Evolutionary conservation across 2,329 filamentous ascomycete species (phyloP).

Genomic region (Basipetospora chlamydospora): DNA sequence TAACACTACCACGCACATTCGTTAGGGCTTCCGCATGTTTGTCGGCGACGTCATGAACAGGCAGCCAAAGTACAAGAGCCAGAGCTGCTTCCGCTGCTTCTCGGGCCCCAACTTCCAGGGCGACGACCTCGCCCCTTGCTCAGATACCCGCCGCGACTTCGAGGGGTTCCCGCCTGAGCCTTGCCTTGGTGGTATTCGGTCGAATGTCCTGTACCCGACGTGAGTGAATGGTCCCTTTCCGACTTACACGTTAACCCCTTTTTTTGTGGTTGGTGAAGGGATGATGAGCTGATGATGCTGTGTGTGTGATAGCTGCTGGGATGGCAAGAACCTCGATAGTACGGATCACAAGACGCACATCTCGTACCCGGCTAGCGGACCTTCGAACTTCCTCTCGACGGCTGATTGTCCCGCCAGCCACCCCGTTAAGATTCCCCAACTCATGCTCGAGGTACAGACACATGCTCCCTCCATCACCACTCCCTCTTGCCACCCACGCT

Average conservation of each 20-base stretch:
- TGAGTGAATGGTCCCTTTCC: slow-evolving; percentile 28
- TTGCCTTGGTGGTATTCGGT: slow-evolving; percentile 27
- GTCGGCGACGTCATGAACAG: slow-evolving; percentile 18
- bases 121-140: slow-evolving; percentile 16
- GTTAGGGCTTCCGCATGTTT: slow-evolving; percentile 33
- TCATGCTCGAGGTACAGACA: slow-evolving; percentile 17
- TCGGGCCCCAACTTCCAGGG: slow-evolving; percentile 23
- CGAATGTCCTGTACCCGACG: slow-evolving; percentile 29
- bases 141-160: slow-evolving; percentile 26
- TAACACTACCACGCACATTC: no score
- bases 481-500: no score
- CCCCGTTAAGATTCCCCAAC: slow-evolving; percentile 23
- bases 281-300: no score
- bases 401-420: slow-evolving; percentile 19
- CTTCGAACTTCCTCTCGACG: slow-evolving; percentile 18
- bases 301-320: slow-evolving; percentile 26
- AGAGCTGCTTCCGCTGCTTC: slow-evolving; percentile 24
- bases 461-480: no score
- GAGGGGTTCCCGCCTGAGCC: slow-evolving; percentile 23
- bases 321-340: slow-evolving; percentile 27
- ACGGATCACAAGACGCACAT: slow-evolving; percentile 27
- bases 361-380: slow-evolving; percentile 23
- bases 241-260: no score
- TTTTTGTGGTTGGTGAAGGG: neutral
- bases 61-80: slow-evolving; percentile 14